phyloP scores from a whole-genome alignment of 208 protist species.

The Acanthamoeba lenticulata region DNA sequence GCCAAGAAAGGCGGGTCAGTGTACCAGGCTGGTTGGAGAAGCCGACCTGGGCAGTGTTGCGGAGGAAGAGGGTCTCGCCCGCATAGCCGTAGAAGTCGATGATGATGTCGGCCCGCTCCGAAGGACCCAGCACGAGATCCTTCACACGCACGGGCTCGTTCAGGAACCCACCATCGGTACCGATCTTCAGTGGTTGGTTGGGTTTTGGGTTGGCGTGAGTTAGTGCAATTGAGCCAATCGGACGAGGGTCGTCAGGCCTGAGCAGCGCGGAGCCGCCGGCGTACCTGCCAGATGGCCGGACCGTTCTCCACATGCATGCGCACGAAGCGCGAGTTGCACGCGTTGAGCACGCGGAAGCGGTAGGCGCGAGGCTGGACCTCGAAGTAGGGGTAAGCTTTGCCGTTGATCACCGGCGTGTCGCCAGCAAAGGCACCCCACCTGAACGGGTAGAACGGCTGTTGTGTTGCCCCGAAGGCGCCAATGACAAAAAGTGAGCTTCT shows the following conservation, averaged over 20 bases:
- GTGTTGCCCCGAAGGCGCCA: not conserved
- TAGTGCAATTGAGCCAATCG: not conserved
- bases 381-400: slow-evolving; percentile 6
- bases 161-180: not conserved
- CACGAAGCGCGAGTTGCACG: no score
- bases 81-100: not conserved
- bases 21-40: not conserved
- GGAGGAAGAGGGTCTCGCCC: not conserved
- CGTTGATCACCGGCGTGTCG: not conserved
- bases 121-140: not conserved
- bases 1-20: not conserved
- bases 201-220: not conserved
- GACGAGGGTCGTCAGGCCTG: not conserved
- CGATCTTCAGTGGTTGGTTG: not conserved
- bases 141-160: not conserved
- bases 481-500: not conserved
- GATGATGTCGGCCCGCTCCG: not conserved
- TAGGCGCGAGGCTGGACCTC: no score
- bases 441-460: slow-evolving; percentile 21
- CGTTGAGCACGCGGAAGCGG: no score
- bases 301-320: no score
- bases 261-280: not conserved
- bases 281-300: no score
- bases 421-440: not conserved
- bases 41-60: not conserved